Evolutionary conservation across 805 yeast genomes (phyloP).

Genomic region (Candida glaebosa): DNA sequence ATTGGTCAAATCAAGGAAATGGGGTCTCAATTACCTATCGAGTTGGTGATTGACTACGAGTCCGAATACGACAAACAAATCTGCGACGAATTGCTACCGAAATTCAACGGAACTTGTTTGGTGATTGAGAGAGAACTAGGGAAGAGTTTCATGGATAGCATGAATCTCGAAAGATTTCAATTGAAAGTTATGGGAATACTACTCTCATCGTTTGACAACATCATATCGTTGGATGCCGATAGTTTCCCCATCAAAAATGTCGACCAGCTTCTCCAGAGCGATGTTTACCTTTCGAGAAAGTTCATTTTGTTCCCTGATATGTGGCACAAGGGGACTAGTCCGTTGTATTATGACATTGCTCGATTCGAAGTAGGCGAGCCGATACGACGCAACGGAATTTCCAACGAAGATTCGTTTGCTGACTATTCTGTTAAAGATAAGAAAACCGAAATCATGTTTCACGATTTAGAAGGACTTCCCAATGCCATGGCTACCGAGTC

Average conservation of each 20-base stretch:
- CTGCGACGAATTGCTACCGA: slow-evolving; percentile 24
- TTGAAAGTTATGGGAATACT: slow-evolving; percentile 29
- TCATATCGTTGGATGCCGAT: slow-evolving; percentile 31
- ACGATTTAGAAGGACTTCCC: slow-evolving; percentile 33
- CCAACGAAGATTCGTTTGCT: slow-evolving; percentile 21
- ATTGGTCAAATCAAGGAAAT: slow-evolving; percentile 27
- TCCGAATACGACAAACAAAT: slow-evolving; percentile 22
- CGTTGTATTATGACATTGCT: slow-evolving; percentile 30
- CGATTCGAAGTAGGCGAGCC: slow-evolving; percentile 27
- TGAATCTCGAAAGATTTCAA: slow-evolving; percentile 21
- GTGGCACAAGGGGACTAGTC: slow-evolving; percentile 32
- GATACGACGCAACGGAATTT: slow-evolving; percentile 24
- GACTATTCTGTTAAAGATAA: slow-evolving; percentile 19
- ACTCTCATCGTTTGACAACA: slow-evolving; percentile 31
- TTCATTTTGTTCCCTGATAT: slow-evolving; percentile 36
- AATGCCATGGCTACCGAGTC: slow-evolving; percentile 27
- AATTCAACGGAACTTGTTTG: slow-evolving; percentile 24
- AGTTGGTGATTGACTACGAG: slow-evolving; percentile 25
- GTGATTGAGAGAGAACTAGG: slow-evolving; percentile 25
- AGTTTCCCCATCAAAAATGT: slow-evolving; percentile 30
- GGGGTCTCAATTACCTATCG: slow-evolving; percentile 34
- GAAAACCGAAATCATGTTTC: slow-evolving; percentile 19
- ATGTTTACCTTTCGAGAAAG: slow-evolving; percentile 21
- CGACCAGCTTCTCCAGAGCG: slow-evolving; percentile 21
- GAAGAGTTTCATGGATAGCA: slow-evolving; percentile 13